Conservation (phyloP, 1,139 yeast species). For the Pichia sp. region DNA sequence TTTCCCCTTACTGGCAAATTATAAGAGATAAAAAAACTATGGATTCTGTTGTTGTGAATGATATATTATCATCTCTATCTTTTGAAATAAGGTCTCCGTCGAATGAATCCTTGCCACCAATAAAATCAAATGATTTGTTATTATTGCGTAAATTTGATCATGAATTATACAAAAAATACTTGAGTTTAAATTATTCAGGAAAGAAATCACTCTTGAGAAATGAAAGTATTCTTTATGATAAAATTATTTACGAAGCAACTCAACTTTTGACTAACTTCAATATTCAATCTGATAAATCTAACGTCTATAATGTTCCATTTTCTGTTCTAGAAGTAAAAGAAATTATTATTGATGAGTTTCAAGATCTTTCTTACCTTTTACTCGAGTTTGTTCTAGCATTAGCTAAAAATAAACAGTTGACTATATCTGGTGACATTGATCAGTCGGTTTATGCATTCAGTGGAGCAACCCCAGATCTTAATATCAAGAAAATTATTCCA, state of each 20-base stretch:
- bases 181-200: slow-evolving; percentile 1
- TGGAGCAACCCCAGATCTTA: slow-evolving; percentile 36
- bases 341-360: slow-evolving; percentile 67
- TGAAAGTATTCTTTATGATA: slow-evolving; percentile 13
- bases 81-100: not conserved
- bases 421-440: slow-evolving; percentile 67
- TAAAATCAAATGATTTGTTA: not conserved
- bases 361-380: slow-evolving; percentile 57
- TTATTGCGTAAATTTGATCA: not conserved
- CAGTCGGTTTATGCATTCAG: slow-evolving; percentile 66
- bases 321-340: slow-evolving; percentile 7
- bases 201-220: not conserved
- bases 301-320: slow-evolving; percentile 3
- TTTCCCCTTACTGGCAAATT: slow-evolving; percentile 35
- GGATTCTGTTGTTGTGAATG: not conserved
- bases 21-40: slow-evolving; percentile 25
- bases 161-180: slow-evolving; percentile 3
- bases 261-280: not conserved
- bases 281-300: not conserved
- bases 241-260: slow-evolving; percentile 15
- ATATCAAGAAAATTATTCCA: slow-evolving; percentile 6
- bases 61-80: slow-evolving; percentile 1
- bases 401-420: slow-evolving; percentile 40
- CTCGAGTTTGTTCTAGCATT: slow-evolving; percentile 40
- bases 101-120: not conserved